phyloP scores from a whole-genome alignment of 164 flowering plant genomes.

The Litsea cubeba region DNA sequence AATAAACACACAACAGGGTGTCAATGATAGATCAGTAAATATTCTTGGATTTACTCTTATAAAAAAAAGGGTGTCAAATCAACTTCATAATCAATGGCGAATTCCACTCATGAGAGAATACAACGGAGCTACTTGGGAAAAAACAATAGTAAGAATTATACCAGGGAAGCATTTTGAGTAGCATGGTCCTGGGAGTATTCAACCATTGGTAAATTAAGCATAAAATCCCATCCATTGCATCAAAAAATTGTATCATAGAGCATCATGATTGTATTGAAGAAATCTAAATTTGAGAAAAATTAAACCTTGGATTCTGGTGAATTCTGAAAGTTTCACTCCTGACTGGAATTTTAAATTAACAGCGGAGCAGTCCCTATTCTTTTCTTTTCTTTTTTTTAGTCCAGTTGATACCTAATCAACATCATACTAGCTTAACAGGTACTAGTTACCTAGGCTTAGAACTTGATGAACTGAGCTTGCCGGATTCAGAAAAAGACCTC shows the following conservation, averaged over 20 bases:
- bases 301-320: too few relatives aligned
- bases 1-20: neutral
- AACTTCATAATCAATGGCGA: neutral
- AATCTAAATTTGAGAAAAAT: neutral
- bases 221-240: neutral
- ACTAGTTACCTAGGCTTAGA: slow-evolving; percentile 19
- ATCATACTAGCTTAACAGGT: neutral
- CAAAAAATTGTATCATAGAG: too few relatives aligned
- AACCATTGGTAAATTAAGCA: neutral
- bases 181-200: too few relatives aligned
- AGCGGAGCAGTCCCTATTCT: neutral
- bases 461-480: slow-evolving; percentile 20
- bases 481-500: slow-evolving; percentile 41
- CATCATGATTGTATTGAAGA: neutral
- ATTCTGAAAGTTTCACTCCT: too few relatives aligned
- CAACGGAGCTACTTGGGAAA: neutral
- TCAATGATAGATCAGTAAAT: neutral
- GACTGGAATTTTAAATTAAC: neutral
- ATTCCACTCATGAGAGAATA: neutral
- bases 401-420: neutral
- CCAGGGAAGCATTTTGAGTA: neutral
- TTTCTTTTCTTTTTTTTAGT: neutral
- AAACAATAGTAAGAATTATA: neutral
- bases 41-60: neutral
- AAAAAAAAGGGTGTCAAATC: neutral